Percentiles rank a stretch among this genome's conserved stretches.
Evolutionary conservation across 257 asterid species (phyloP).

Genomic region (Salvia miltiorrhiza): DNA sequence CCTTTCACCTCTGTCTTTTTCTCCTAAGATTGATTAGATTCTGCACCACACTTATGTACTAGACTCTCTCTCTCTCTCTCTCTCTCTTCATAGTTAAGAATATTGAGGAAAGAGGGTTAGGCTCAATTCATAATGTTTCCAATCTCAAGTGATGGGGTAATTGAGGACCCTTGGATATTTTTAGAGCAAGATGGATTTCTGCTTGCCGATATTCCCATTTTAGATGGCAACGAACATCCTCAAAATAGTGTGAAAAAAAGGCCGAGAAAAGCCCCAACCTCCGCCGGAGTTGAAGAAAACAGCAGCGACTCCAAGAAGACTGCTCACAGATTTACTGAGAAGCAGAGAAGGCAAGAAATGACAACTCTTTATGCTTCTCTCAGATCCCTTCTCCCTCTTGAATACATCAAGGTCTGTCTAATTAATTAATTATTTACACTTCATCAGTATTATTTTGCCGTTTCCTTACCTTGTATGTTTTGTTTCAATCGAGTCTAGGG

Average conservation of each 20-base stretch:
- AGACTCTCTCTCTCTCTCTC: no score
- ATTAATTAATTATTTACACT: no score
- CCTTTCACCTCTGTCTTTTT: no score
- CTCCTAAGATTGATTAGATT: no score
- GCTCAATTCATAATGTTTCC: slow-evolving; percentile 1
- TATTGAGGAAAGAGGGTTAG: background rate
- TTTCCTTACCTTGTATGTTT: no score
- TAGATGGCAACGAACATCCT: background rate
- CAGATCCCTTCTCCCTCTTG: slow-evolving; percentile 47
- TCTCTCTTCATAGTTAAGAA: background rate
- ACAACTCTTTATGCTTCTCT: slow-evolving; percentile 45
- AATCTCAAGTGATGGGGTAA: slow-evolving; percentile 1
- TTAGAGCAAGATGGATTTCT: slow-evolving; percentile 11
- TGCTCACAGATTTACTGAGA: slow-evolving; percentile 45
- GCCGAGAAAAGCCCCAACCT: background rate
- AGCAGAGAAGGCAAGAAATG: slow-evolving; percentile 64
- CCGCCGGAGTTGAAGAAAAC: no score
- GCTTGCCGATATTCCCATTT: background rate
- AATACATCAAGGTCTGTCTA: slow-evolving; percentile 47
- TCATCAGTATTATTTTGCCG: no score
- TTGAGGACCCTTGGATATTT: slow-evolving; percentile 2
- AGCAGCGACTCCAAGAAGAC: slow-evolving; percentile 23
- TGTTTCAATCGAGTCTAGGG: slow-evolving; percentile 30
- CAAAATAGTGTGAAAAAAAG: slow-evolving; percentile 1
- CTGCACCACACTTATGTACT: no score